These are phyloP conservation scores for Pestalotiopsis sp. DNA, from an alignment of 2,329 filamentous ascomycete species.

Conservation along the genomic window DNA sequence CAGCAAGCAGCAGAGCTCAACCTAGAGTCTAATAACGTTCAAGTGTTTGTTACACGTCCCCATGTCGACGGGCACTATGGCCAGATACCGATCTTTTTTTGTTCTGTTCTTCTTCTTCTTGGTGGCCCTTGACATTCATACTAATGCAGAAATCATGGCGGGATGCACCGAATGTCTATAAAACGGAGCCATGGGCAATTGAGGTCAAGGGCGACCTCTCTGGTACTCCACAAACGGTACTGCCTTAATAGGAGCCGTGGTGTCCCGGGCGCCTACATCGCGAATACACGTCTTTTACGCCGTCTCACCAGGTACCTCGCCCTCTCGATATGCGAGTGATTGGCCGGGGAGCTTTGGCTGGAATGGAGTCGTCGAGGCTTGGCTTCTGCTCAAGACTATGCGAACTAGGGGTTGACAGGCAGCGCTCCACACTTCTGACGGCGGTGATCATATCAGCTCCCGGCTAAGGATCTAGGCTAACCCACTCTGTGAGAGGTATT, in stretches of 20 bases:
- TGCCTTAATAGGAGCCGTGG: background rate
- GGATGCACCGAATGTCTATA: slow-evolving; percentile 12
- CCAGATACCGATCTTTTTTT: background rate
- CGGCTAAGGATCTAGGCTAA: background rate
- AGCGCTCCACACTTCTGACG: slow-evolving; percentile 4
- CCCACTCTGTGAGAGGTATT: background rate
- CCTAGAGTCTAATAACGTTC: background rate
- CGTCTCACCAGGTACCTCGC: background rate
- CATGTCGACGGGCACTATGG: background rate
- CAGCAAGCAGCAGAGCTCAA: background rate
- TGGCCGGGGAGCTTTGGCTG: background rate
- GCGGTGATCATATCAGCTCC: background rate
- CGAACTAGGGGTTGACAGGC: slow-evolving; percentile 11
- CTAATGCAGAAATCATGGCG: background rate
- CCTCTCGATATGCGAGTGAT: background rate
- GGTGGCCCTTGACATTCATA: background rate
- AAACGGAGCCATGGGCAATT: slow-evolving; percentile 1
- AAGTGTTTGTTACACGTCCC: background rate
- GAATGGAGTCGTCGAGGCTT: slow-evolving; percentile 4
- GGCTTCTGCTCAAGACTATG: slow-evolving; percentile 6
- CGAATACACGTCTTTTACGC: background rate
- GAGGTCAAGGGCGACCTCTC: background rate
- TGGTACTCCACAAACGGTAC: background rate
- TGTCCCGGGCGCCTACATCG: background rate
- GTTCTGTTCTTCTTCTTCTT: background rate